phyloP scores from a whole-genome alignment of 176 grass and related monocot species.

The Hordeum vulgare region MorexV3_pseudomolecules_assembly NC_058519.1:216175453-216175952 shows the following conservation, averaged over 20 bases:
- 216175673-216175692: conserved; percentile 94
- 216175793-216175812: conserved; percentile 82
- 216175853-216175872: conserved; percentile 80
- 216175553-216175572: not conserved
- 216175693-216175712: conserved; percentile 92
- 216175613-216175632: conserved; percentile 96
- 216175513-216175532: not conserved
- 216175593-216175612: conserved; percentile 30
- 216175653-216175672: conserved; percentile 82
- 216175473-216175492: not conserved
- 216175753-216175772: not conserved
- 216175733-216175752: not conserved
- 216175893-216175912: conserved; percentile 13
- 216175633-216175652: conserved; percentile 85
- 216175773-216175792: conserved; percentile 14
- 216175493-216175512: conserved; percentile 7
- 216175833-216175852: conserved; percentile 95
- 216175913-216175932: conserved; percentile 15
- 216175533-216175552: not conserved
- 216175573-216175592: conserved; percentile 1
- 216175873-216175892: conserved; percentile 36
- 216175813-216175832: conserved; percentile 93
- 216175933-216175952: conserved; percentile 19
- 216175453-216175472: not conserved
- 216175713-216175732: conserved; percentile 31